A percentile compares a stretch with the other conserved stretches of the same genome.
Conservation (phyloP, 139 green algal species). For the Spirogloea muscicola region DNA sequence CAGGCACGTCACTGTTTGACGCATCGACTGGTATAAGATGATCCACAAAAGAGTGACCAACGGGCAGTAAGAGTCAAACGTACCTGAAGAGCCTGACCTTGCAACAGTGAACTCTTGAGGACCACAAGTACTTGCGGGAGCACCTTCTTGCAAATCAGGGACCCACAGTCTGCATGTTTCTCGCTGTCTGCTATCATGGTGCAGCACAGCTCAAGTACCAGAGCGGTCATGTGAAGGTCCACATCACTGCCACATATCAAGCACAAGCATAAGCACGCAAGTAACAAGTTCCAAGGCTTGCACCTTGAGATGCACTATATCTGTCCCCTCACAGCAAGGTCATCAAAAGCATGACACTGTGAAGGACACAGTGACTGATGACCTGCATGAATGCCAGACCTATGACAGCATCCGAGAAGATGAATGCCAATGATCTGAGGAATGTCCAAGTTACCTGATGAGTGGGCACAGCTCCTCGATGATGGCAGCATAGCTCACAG, state of each 20-base stretch:
- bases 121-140: constrained; percentile 65
- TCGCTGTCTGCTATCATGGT: constrained; percentile 55
- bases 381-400: not conserved
- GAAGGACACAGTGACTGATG: not conserved
- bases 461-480: constrained; percentile 43
- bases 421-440: not conserved
- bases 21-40: too few relatives aligned
- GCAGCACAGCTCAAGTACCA: constrained; percentile 63
- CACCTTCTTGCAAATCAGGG: constrained; percentile 44
- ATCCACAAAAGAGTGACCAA: too few relatives aligned
- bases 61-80: too few relatives aligned
- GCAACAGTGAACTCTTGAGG: constrained; percentile 74
- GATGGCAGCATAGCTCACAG: constrained; percentile 37
- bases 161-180: constrained; percentile 33
- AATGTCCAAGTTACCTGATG: constrained; percentile 37
- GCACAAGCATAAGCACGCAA: not conserved
- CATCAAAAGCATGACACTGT: not conserved
- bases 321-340: not conserved
- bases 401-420: not conserved
- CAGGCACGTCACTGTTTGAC: too few relatives aligned
- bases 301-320: not conserved
- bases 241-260: constrained; percentile 13
- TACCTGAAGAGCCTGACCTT: constrained; percentile 58
- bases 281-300: not conserved
- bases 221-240: constrained; percentile 71